Evolutionary conservation across 1,139 yeast species (phyloP), one percentile per base, ranked within the genome.

Genomic region (Arxiozyma slooffiae): DNA sequence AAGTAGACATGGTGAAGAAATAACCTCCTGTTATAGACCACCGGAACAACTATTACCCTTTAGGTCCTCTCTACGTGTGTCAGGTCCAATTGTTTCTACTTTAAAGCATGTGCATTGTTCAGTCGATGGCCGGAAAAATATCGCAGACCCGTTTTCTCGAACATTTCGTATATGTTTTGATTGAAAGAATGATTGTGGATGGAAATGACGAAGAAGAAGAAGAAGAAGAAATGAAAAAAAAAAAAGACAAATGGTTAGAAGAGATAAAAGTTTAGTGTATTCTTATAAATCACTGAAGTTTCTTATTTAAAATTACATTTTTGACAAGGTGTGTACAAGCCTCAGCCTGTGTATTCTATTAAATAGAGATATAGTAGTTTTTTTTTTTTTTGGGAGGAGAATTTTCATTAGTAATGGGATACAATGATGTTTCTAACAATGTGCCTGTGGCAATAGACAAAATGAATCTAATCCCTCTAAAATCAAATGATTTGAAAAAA

Each of bases 401-500:
- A 14, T 7, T 14, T 30, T 30, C 14, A n/a, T 30, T 30, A 30
- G 3, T 30, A 30, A 26, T 30, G 36, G n/a, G n/a, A 30, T 6
- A 30, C 36, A 30, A 30, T 30, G 36, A 30, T 30, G 11, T 11
- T 30, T 30, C 36, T 30, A 30, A 8, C 14, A n/a, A 16, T 30
- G 36, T 30, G 6, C 36, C 36, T 14, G n/a, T 11, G n/a, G 6
- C 11, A 30, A 8, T 23, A n/a, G 14, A 40, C 23, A 14, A 22
- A 40, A 16, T 40, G n/a, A 23, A 40, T 8, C 24, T 38, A 6
- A 20, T 38, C 3, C 42, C 38, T 6, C 21, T 11, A 22, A 20
- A 41, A n/a, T 17, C 34, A 17, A 26, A 23, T 36, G 50, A 48
- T 11, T 11, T 48, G 18, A 48, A 48, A 44, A 42, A 43, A 22